Conservation (phyloP, 2,329 filamentous ascomycete genomes). For the Epichloe elymi region DNA sequence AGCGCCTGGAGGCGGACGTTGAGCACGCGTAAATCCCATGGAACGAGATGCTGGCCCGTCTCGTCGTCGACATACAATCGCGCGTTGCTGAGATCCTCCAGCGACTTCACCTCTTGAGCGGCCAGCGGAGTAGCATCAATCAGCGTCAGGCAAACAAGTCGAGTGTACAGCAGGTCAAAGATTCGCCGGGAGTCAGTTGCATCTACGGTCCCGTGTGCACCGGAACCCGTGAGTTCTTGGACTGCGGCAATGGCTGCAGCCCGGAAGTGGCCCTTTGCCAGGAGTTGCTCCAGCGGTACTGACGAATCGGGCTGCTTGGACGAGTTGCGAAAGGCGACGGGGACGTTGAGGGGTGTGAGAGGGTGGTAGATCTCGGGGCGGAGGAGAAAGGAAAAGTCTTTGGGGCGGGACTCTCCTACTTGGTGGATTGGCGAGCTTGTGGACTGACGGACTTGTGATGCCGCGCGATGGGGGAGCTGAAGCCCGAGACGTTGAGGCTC, state of each 20-base stretch:
- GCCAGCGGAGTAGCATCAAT: slow-evolving; percentile 60
- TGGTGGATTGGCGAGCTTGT: slow-evolving; percentile 16
- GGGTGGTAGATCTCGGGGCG: slow-evolving; percentile 74
- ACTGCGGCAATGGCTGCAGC: slow-evolving; percentile 59
- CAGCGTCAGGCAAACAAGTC: slow-evolving; percentile 70
- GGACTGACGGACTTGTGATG: slow-evolving; percentile 6
- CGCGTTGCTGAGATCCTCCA: slow-evolving; percentile 46
- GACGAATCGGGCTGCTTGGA: slow-evolving; percentile 48
- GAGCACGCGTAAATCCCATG: slow-evolving; percentile 77
- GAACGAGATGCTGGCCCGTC: slow-evolving; percentile 53
- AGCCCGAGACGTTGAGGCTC: slow-evolving; percentile 3
- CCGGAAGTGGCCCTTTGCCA: slow-evolving; percentile 65
- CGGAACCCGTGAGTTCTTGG: slow-evolving; percentile 42
- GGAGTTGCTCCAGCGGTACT: slow-evolving; percentile 53
- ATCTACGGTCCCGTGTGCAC: slow-evolving; percentile 28
- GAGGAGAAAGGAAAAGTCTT: slow-evolving; percentile 71
- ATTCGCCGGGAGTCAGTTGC: slow-evolving; percentile 51
- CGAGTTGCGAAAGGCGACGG: slow-evolving; percentile 55
- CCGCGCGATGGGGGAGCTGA: slow-evolving; percentile 11
- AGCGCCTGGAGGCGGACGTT: slow-evolving; percentile 74
- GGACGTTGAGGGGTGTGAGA: slow-evolving; percentile 49
- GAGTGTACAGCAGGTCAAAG: slow-evolving; percentile 66
- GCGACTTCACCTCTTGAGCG: slow-evolving; percentile 50
- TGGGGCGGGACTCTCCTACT: slow-evolving; percentile 23
- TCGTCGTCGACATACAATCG: slow-evolving; percentile 42